Base-by-base conservation (phyloP, 345 rosid genomes). In the Dovyalis caffra region DNA sequence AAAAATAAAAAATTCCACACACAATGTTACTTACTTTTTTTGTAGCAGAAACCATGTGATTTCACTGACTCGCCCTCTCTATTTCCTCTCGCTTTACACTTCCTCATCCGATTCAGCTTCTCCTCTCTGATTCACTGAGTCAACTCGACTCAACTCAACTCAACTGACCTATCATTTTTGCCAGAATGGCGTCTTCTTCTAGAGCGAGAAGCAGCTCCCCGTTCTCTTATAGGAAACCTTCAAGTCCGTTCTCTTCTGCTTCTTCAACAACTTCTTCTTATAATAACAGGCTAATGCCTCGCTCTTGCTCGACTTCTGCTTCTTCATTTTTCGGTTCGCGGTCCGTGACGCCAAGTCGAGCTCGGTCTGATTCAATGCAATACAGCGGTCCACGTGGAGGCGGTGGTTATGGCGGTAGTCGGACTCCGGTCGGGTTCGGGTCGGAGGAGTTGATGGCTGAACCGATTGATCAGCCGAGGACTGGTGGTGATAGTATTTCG, bases 121-220 rank as follows among this genome's bases (percentile, higher is more conserved):
- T 29, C 31, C 51, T 71, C 21, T 6, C 53, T 60, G 84, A 83
- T 82, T 82, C 81, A 72, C 66, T 69, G 86, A 85, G 85, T 79
- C 83, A 73, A 80, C 79, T 77, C 77, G 74, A 40, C 29, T 69
- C 38, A 8, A 45, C n/a, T 66, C 53, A 32, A 16, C 33, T 51
- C 8, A 4, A 28, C n/a, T 18, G 31, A 33, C 1, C 31, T n/a
- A n/a, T 20, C 37, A 0, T 5, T 2, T 0, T 1, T 34, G 53
- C 68, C 15, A 1, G 49, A n/a, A 87, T 91, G 94, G 89, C 97
- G 61, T 92, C 97, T 18, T 92, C 95, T 47, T 93, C 97, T 1
- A 88, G 90, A 75, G 90, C 91, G n/a, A 82, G 98, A 35, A 92
- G 97, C 84, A 88, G 89, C 79, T 94, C 98, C 18, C 97, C 98